These are phyloP conservation scores for Lactarius sp. DNA, from an alignment of 768 basidiomycete species.

Conservation along the genomic window DNA sequence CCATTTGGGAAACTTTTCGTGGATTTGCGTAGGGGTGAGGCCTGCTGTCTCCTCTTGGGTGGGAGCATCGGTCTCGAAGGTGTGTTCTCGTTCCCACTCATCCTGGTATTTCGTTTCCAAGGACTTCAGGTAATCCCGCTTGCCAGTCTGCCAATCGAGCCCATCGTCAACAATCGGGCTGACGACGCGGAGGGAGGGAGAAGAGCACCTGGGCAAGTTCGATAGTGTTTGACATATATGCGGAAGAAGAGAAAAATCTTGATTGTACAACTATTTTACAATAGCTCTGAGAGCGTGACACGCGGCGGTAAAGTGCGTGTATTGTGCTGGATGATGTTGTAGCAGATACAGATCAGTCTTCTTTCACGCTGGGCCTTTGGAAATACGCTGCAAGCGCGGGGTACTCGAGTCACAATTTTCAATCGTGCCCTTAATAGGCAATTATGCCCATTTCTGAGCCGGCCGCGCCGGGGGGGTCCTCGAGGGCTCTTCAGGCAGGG, in stretches of 20 bases:
- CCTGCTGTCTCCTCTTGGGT: slow-evolving; percentile 56
- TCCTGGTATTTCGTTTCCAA: slow-evolving; percentile 84
- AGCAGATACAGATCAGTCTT: slow-evolving; percentile 17
- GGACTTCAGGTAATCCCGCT: slow-evolving; percentile 80
- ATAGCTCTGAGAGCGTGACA: slow-evolving; percentile 22
- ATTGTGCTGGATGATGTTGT: slow-evolving; percentile 12
- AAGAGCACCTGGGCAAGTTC: slow-evolving; percentile 33
- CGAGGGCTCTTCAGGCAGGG: too few relatives aligned
- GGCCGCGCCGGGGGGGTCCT: too few relatives aligned
- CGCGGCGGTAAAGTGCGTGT: slow-evolving; percentile 20
- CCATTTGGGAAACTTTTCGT: slow-evolving; percentile 87
- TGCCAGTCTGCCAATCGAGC: slow-evolving; percentile 63
- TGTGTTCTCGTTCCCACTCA: slow-evolving; percentile 66
- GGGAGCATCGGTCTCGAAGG: slow-evolving; percentile 87
- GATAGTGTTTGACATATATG: slow-evolving; percentile 28
- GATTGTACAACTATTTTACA: slow-evolving; percentile 27
- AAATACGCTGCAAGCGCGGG: background rate
- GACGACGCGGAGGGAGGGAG: background rate
- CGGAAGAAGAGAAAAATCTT: slow-evolving; percentile 5
- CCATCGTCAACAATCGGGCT: slow-evolving; percentile 5
- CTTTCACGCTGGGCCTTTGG: background rate
- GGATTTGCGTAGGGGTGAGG: slow-evolving; percentile 60
- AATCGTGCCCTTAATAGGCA: slow-evolving; percentile 1
- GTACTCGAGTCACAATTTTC: slow-evolving; percentile 10
- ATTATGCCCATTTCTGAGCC: background rate